phyloP scores from a whole-genome alignment of 331 rosid genomes.

The Dryas integrifolia region DNA sequence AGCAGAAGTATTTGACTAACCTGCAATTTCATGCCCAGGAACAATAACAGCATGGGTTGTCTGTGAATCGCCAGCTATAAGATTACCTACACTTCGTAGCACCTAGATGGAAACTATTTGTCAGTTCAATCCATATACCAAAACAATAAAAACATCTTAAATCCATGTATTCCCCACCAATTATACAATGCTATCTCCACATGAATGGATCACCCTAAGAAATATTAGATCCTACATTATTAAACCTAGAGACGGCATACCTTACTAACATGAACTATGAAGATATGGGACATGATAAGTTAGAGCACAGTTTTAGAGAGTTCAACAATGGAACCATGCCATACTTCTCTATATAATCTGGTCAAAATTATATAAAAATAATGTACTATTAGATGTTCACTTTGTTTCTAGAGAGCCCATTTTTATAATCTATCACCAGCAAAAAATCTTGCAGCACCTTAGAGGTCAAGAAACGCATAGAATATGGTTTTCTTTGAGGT shows the following conservation, averaged over 20 bases:
- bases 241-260: background rate
- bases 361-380: background rate
- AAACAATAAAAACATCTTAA: conserved; percentile 11
- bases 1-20: conserved; percentile 40
- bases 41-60: conserved; percentile 48
- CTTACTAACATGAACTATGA: background rate
- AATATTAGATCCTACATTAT: background rate
- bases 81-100: conserved; percentile 92
- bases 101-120: conserved; percentile 49
- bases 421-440: background rate
- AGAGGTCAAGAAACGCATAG: conserved; percentile 2
- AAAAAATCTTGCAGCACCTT: background rate
- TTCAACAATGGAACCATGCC: background rate
- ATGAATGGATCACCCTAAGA: background rate
- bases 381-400: background rate
- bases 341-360: background rate
- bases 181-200: background rate
- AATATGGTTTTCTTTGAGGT: background rate
- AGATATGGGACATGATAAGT: background rate
- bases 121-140: conserved; percentile 28
- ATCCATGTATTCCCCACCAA: background rate
- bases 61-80: conserved; percentile 77
- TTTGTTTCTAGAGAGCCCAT: background rate
- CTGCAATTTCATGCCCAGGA: conserved; percentile 78
- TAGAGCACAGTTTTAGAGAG: background rate